A percentile compares a stretch with the other conserved stretches of the same genome.
These are phyloP conservation scores for Coriaria nepalensis DNA, from an alignment of 306 rosid genomes.

Conservation along the genomic window DNA sequence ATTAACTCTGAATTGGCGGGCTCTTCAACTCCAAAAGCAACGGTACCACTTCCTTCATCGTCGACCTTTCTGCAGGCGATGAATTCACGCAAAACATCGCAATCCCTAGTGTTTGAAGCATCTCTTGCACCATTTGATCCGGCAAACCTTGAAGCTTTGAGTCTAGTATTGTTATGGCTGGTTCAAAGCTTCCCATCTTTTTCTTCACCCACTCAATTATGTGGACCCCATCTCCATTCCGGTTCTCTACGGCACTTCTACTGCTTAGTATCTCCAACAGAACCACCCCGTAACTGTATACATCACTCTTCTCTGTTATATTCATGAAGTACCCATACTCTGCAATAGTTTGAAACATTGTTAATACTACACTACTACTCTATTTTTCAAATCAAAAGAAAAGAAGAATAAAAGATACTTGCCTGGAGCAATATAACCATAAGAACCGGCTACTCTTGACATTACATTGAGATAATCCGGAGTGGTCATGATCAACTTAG, in stretches of 20 bases:
- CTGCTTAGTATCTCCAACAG: constrained; percentile 85
- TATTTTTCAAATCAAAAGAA: not conserved
- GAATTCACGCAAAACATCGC: constrained; percentile 98
- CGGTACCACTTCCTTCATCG: constrained; percentile 97
- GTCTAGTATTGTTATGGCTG: constrained; percentile 71
- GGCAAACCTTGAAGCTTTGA: constrained; percentile 78
- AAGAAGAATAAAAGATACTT: constrained; percentile 12
- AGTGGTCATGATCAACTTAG: constrained; percentile 65
- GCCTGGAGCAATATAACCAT: constrained; percentile 98
- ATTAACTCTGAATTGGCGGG: constrained; percentile 51
- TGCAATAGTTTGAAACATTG: constrained; percentile 22
- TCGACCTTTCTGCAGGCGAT: constrained; percentile 70
- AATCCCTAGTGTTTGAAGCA: constrained; percentile 96
- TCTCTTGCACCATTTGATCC: constrained; percentile 95
- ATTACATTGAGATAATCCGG: constrained; percentile 76
- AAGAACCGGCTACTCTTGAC: constrained; percentile 97
- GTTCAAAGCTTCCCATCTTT: constrained; percentile 96
- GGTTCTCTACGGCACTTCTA: constrained; percentile 68
- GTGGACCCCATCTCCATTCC: constrained; percentile 72
- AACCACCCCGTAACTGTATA: constrained; percentile 91
- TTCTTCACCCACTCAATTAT: constrained; percentile 98
- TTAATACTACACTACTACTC: constrained; percentile 11
- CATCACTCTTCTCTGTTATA: constrained; percentile 98
- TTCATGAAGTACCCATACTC: constrained; percentile 97
- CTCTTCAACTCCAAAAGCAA: constrained; percentile 80